Evolutionary conservation across 352 stramenopile genomes (phyloP), one percentile per base, ranked within the genome.

Genomic region (Aphanomyces stellatus): DNA sequence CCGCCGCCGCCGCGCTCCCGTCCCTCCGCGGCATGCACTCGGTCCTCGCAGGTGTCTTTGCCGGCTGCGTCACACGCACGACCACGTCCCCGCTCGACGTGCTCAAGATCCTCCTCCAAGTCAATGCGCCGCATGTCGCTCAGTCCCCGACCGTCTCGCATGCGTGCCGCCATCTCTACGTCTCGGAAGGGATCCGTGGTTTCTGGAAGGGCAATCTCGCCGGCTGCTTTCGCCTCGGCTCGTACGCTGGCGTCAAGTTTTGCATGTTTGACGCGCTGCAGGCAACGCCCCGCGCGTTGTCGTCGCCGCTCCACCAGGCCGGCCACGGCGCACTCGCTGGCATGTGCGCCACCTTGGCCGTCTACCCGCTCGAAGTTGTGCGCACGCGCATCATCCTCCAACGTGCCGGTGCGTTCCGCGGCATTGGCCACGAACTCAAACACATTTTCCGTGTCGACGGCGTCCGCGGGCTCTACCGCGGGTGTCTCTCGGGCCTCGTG

Each of bases 81-180:
- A 88, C 77, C 76, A 93, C 84, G 57, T 91, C 84, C 25, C 84
- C 84, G 6, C 70, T 93, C 22, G 84, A 93, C 59, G 82, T 91
- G 74, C 78, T 93, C 62, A 91, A 91, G 76, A 91, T 93, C 72
- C 71, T 91, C 22, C 88, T 93, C 51, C 84, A 93, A 69, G 82
- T 92, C 11, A 59, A 22, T n/a, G 43, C 33, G 17, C 25, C 25
- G 15, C 40, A 31, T 15, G 41, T 33, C 17, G 43, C 49, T 49
- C 53, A 24, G 17, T 65, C 57, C 15, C 40, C 15, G 1, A 28
- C 48, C 30, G 57, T 51, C 4, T n/a, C n/a, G n/a, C n/a, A n/a
- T n/a, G n/a, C n/a, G n/a, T 53, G 30, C 35, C 31, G 40, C 10
- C 40, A 46, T 28, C 70, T 92, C 30, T 92, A 92, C 69, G 69